Evolutionary conservation across 441 rosid species (phyloP).

Genomic region (Erodium trifolium): DNA sequence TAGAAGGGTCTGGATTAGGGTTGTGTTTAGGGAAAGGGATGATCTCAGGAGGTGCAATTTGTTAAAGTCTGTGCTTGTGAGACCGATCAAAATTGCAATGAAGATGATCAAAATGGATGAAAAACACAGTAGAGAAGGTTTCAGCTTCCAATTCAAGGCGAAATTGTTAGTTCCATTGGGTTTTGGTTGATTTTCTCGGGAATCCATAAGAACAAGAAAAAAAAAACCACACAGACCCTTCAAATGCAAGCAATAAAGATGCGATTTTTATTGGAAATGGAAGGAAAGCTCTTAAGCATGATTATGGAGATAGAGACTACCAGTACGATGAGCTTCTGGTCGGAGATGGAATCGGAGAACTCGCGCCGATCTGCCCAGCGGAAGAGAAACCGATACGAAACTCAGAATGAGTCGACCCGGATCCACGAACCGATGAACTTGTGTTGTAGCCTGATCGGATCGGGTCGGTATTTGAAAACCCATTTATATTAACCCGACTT

Average conservation of each 20-base stretch:
- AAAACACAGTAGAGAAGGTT: constrained; percentile 24
- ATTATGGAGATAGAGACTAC: background rate
- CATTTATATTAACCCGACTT: background rate
- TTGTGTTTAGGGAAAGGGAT: constrained; percentile 5
- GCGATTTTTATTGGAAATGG: background rate
- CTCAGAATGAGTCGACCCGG: background rate
- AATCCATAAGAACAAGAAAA: background rate
- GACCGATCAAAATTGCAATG: constrained; percentile 33
- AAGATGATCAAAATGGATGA: constrained; percentile 36
- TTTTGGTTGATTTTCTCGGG: background rate
- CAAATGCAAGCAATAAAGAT: background rate
- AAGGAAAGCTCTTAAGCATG: background rate
- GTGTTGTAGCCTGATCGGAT: no score
- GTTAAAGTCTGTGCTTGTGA: constrained; percentile 30
- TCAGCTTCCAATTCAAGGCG: constrained; percentile 21
- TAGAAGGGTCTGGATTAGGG: constrained; percentile 19
- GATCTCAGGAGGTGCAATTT: constrained; percentile 30
- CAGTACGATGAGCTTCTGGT: background rate
- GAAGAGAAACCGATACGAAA: no score
- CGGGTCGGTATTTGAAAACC: background rate
- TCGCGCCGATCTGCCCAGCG: no score
- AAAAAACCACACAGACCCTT: background rate
- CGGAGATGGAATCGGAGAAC: background rate
- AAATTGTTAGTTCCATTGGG: background rate
- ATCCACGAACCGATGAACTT: background rate